phyloP scores from a whole-genome alignment of 441 rosid genomes.

The Brassica hybrid region DNA sequence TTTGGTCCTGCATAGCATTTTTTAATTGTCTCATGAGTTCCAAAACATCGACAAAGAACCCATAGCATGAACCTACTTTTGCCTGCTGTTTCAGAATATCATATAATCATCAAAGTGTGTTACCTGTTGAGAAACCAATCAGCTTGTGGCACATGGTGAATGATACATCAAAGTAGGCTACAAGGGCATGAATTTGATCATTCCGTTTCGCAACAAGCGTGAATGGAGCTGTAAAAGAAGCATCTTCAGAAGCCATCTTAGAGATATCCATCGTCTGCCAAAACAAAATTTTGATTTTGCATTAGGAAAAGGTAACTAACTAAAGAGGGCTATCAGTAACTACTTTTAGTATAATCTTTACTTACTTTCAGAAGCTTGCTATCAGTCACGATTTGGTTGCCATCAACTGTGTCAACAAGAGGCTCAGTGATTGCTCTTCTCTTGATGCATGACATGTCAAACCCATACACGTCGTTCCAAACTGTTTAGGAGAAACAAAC shows the following conservation, averaged over 20 bases:
- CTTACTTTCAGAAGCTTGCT: slow-evolving; percentile 82
- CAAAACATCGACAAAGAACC: background rate
- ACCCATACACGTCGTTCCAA: slow-evolving; percentile 96
- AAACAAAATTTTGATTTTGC: slow-evolving; percentile 16
- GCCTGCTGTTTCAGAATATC: background rate
- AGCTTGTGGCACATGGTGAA: slow-evolving; percentile 95
- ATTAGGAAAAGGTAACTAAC: slow-evolving; percentile 13
- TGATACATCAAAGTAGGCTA: slow-evolving; percentile 95
- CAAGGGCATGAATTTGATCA: slow-evolving; percentile 94
- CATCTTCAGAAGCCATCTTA: slow-evolving; percentile 89
- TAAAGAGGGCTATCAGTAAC: background rate
- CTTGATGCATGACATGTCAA: slow-evolving; percentile 99
- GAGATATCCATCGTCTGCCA: slow-evolving; percentile 94
- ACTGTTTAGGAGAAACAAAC: slow-evolving; percentile 53
- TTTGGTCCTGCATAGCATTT: slow-evolving; percentile 40
- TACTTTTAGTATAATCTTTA: background rate
- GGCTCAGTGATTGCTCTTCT: slow-evolving; percentile 96
- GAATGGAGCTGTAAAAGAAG: slow-evolving; percentile 91
- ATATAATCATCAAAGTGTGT: background rate
- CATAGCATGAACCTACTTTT: background rate
- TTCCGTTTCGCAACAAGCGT: slow-evolving; percentile 89
- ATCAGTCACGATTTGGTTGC: slow-evolving; percentile 89
- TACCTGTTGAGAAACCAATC: slow-evolving; percentile 97
- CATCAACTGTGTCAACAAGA: slow-evolving; percentile 93
- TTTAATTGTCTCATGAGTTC: slow-evolving; percentile 39